Conservation (phyloP, 2,329 filamentous ascomycete genomes). For the Penicillium sp. region DNA sequence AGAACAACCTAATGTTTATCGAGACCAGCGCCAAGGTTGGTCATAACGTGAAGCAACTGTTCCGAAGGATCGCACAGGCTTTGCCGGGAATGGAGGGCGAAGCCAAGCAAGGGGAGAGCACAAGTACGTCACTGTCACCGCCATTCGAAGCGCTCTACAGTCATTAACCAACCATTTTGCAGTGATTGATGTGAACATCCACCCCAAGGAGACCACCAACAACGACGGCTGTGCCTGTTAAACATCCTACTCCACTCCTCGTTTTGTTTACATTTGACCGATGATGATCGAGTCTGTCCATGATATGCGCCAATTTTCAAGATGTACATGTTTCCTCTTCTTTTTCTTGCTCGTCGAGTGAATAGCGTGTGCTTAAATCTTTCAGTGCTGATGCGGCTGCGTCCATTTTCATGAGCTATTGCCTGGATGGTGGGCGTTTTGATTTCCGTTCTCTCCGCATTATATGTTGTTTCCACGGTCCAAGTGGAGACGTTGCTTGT, state of each 20-base stretch:
- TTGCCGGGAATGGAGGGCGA: constrained; percentile 95
- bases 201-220: constrained; percentile 58
- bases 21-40: constrained; percentile 97
- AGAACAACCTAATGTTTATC: constrained; percentile 97
- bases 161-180: constrained; percentile 23
- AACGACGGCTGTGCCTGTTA: constrained; percentile 71
- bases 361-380: constrained; percentile 31
- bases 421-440: constrained; percentile 17
- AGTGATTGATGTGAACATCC: constrained; percentile 95
- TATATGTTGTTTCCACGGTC: constrained; percentile 15
- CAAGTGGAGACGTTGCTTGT: constrained; percentile 10
- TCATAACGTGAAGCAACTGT: constrained; percentile 95
- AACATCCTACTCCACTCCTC: constrained; percentile 8
- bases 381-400: constrained; percentile 16
- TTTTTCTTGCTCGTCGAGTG: constrained; percentile 24
- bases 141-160: neutral
- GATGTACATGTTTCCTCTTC: constrained; percentile 37
- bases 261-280: constrained; percentile 16
- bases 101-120: constrained; percentile 68
- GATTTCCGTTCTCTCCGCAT: constrained; percentile 18
- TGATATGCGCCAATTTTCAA: constrained; percentile 34
- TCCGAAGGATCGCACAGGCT: constrained; percentile 96
- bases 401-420: constrained; percentile 15
- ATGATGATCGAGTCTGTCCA: constrained; percentile 32
- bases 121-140: constrained; percentile 62